Base-by-base conservation (phyloP, 495 filamentous ascomycete genomes). In the Neurospora sp. region DNA sequence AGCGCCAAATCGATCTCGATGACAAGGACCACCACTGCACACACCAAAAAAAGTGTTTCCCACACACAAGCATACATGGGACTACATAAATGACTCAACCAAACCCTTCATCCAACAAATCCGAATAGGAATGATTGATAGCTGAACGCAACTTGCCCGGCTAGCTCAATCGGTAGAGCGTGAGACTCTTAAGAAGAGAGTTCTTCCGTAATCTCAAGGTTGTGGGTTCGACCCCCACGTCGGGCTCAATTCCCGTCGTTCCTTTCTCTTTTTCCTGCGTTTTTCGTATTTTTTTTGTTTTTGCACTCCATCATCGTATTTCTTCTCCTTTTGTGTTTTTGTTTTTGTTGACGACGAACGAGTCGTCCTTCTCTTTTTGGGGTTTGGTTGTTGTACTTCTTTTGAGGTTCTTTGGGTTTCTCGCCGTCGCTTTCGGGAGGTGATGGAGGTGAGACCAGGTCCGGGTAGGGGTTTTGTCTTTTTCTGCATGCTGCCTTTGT, bases 141-240 rank as follows among this genome's bases (percentile, higher is more conserved):
- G 48, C 48, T 9, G 37, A 31, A 31, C n/a, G n/a, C 15, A 42
- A 40, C 17, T 28, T 66, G 70, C 70, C 70, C 70, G 77, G 87
- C 86, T 90, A 90, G 88, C 88, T 90, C 88, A 90, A 89, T 90
- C 88, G 88, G 88, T 88, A 89, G 88, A 90, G 88, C 88, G 88
- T 89, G 85, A 89, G 88, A 90, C 88, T 90, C 88, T 90, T 90
- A 90, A 89, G 54, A n/a, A n/a, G n/a, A n/a, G 54, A 62, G 13
- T 2, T 34, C 13, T 24, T 62, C 54, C 54, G 54, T 62, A 62
- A 62, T 62, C 54, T 62, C 54, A 62, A 62, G 54, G 54, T 62
- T 62, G 54, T 62, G 54, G 54, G 45, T 54, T 54, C 45, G 45
- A 28, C 24, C 24, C 24, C 24, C 24, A 28, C 24, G 24, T 28